These are phyloP conservation scores for Rhizoclosmatium sp. DNA, from an alignment of 192 early-diverging fungal species.

Conservation along the genomic window DNA sequence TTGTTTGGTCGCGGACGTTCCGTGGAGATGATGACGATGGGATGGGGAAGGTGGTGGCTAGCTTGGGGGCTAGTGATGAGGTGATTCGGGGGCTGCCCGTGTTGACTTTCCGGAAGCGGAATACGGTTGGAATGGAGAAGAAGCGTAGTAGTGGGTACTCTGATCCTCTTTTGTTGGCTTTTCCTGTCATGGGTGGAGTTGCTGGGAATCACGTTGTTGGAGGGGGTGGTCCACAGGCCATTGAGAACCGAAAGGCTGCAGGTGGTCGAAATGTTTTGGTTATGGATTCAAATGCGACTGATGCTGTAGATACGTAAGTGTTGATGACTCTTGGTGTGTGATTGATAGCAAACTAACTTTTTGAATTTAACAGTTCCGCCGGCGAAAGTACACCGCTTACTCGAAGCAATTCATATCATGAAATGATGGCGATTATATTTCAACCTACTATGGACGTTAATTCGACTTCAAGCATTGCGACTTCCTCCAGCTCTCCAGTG, in stretches of 20 bases:
- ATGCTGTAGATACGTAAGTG: too few species aligned
- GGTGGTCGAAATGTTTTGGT: background rate
- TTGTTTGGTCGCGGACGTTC: conserved; percentile 67
- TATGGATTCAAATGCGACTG: background rate
- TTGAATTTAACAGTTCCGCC: background rate
- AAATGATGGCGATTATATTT: background rate
- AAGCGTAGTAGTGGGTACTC: conserved; percentile 30
- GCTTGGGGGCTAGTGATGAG: conserved; percentile 59
- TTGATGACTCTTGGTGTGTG: background rate
- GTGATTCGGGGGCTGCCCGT: conserved; percentile 75
- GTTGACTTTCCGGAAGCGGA: conserved; percentile 51
- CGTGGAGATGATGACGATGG: background rate
- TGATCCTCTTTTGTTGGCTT: conserved; percentile 28
- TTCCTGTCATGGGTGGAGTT: conserved; percentile 15
- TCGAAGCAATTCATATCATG: conserved; percentile 16
- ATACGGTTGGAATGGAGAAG: conserved; percentile 14
- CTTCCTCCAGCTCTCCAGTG: conserved; percentile 2
- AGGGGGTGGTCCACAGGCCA: background rate
- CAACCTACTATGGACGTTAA: background rate
- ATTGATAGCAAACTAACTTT: background rate
- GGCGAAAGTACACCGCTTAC: conserved; percentile 1
- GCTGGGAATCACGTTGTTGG: background rate
- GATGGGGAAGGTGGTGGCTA: background rate
- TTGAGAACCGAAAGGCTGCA: background rate
- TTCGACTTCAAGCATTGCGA: background rate